Evolutionary conservation across 805 yeast genomes (phyloP), one percentile per base, ranked within the genome.

Genomic region (Hanseniaspora taiwanica): DNA sequence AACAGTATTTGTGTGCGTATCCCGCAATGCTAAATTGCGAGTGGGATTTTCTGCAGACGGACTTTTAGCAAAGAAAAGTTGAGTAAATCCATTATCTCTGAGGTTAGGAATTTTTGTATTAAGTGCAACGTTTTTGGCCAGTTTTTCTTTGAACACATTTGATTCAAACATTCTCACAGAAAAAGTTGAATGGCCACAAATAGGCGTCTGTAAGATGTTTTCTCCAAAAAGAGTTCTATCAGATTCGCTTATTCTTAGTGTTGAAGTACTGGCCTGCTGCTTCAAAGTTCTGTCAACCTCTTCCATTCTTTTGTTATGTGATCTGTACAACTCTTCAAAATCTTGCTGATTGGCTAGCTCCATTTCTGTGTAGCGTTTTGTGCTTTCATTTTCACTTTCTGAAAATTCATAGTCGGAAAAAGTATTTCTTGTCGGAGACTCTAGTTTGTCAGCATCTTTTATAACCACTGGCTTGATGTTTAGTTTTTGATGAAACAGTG

Each of bases 291-390:
- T 29, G 16, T 29, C 33, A 29, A 29, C 33, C 33, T 29, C 33
- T 4, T 29, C 9, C 33, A 29, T 29, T 16, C 17, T 29, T 8
- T 29, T 10, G 8, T n/a, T 10, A 29, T 29, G 33, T 4, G 16
- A n/a, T 29, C 18, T 29, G 14, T 29, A 29, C 6, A 67, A 78
- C 2, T 56, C 72, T 10, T 68, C 82, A 36, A 14, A 25, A 12
- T 69, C 80, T 33, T 71, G 80, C 31, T 74, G 85, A 35, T 75
- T 83, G 14, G 71, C 82, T 19, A 72, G 82, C 18, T 71, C 81
- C 6, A 63, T 77, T n/a, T 65, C 79, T 25, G 62, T 70, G 21
- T 23, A 23, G 7, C 59, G 65, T 21, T 54, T 63, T 10, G 58
- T 63, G 14, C 64, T 69, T 19, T 65, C 71, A 3, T 66, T 68